phyloP scores from a whole-genome alignment of 441 rosid genomes.

The Brassica hybrid region DNA sequence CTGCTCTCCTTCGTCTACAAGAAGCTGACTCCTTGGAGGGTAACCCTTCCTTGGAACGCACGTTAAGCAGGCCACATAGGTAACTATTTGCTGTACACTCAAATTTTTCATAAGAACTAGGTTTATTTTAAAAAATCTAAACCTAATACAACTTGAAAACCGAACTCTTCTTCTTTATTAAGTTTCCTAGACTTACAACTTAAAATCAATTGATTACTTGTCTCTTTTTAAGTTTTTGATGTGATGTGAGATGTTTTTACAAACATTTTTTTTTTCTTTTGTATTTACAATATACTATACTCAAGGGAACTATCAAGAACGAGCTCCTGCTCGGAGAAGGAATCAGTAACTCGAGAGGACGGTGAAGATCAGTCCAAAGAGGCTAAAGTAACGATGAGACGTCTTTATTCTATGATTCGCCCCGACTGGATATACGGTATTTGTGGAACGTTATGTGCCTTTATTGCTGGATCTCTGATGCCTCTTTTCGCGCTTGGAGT shows the following conservation, averaged over 20 bases:
- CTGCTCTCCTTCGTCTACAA: constrained; percentile 82
- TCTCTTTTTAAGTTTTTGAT: no score
- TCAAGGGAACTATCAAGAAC: constrained; percentile 73
- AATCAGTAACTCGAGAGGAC: constrained; percentile 59
- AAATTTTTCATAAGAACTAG: background rate
- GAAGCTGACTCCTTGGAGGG: constrained; percentile 63
- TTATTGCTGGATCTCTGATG: constrained; percentile 90
- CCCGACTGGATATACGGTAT: constrained; percentile 89
- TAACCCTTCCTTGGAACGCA: constrained; percentile 59
- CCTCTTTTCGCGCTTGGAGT: constrained; percentile 96
- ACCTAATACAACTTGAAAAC: background rate
- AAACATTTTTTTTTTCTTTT: background rate
- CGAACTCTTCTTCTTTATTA: background rate
- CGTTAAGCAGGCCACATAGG: constrained; percentile 68
- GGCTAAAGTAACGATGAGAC: constrained; percentile 51
- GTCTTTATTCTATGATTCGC: constrained; percentile 77
- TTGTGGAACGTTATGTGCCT: constrained; percentile 68
- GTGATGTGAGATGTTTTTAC: background rate
- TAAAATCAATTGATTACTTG: background rate
- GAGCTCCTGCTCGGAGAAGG: constrained; percentile 83
- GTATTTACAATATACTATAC: constrained; percentile 49
- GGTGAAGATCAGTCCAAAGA: constrained; percentile 47
- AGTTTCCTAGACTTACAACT: background rate
- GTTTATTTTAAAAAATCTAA: background rate
- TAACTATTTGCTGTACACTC: constrained; percentile 34